A percentile compares a stretch with the other conserved stretches of the same genome.
phyloP scores from a whole-genome alignment of 192 early-diverging fungal species.

The Coemansia sp. region DNA sequence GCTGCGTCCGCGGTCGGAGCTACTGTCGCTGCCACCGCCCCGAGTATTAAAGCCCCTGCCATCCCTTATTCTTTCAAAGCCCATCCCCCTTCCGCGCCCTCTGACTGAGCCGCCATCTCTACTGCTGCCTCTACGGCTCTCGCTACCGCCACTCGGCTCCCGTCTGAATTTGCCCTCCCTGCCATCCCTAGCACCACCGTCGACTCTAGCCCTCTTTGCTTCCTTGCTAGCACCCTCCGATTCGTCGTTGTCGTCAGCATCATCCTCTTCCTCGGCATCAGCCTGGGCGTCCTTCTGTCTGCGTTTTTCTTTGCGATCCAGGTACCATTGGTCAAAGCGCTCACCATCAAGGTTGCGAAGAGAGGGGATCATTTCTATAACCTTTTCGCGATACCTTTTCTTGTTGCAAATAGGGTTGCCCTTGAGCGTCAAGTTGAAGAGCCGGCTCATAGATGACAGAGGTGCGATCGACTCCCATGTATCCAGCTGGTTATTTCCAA shows the following conservation, averaged over 20 bases:
- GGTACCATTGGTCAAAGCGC: slow-evolving; percentile 17
- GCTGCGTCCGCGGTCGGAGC: too few relatives aligned
- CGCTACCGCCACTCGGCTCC: slow-evolving; percentile 1
- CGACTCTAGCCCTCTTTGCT: background rate
- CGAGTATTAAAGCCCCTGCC: background rate
- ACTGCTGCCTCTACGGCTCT: slow-evolving; percentile 1
- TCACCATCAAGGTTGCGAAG: slow-evolving; percentile 17
- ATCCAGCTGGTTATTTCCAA: slow-evolving; percentile 65
- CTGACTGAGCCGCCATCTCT: background rate
- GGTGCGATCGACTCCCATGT: slow-evolving; percentile 51
- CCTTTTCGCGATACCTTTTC: slow-evolving; percentile 9
- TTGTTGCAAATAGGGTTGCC: slow-evolving; percentile 21
- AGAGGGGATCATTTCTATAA: slow-evolving; percentile 8
- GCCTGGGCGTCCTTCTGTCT: background rate
- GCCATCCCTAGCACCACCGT: background rate
- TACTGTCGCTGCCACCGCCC: background rate
- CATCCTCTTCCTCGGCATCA: background rate
- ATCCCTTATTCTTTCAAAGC: background rate
- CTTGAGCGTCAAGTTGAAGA: slow-evolving; percentile 22
- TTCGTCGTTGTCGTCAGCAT: background rate
- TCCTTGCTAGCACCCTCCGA: background rate
- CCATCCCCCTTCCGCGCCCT: background rate
- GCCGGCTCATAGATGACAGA: slow-evolving; percentile 2
- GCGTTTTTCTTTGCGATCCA: slow-evolving; percentile 19
- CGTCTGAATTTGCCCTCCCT: background rate